Evolutionary conservation across 2,329 filamentous ascomycete species (phyloP).

Genomic region (Elsinoe ampelina): DNA sequence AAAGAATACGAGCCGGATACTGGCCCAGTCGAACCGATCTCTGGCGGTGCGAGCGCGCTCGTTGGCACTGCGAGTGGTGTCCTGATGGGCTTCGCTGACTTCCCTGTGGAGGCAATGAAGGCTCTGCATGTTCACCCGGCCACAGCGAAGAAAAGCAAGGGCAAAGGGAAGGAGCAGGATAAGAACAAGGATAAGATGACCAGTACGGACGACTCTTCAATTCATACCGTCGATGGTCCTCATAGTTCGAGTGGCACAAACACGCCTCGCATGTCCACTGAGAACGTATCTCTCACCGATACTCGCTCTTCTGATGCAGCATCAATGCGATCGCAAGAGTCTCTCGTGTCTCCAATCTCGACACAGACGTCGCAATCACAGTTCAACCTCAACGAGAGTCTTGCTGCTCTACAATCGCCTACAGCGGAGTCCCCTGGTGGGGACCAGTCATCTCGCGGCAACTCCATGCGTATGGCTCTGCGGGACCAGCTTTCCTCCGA

Average conservation of each 20-base stretch:
- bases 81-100: slow-evolving; percentile 69
- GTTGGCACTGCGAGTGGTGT: slow-evolving; percentile 68
- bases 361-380: slow-evolving; percentile 4
- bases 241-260: background rate
- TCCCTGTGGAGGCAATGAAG: slow-evolving; percentile 46
- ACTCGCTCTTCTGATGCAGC: background rate
- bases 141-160: slow-evolving; percentile 13
- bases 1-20: slow-evolving; percentile 65
- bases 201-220: background rate
- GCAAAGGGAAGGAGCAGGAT: background rate
- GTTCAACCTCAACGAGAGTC: slow-evolving; percentile 18
- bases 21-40: slow-evolving; percentile 69
- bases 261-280: background rate
- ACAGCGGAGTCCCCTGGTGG: background rate
- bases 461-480: slow-evolving; percentile 14
- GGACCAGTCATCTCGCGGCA: background rate
- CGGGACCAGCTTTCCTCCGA: slow-evolving; percentile 11
- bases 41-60: slow-evolving; percentile 63
- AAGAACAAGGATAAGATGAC: background rate
- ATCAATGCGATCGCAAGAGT: background rate
- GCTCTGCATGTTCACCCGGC: slow-evolving; percentile 33
- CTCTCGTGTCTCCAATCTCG: background rate
- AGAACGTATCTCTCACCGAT: background rate
- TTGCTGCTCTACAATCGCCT: slow-evolving; percentile 15
- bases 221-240: background rate